Conservation (phyloP, 495 filamentous ascomycete species). For the Xanthoparmelia taractica region DNA sequence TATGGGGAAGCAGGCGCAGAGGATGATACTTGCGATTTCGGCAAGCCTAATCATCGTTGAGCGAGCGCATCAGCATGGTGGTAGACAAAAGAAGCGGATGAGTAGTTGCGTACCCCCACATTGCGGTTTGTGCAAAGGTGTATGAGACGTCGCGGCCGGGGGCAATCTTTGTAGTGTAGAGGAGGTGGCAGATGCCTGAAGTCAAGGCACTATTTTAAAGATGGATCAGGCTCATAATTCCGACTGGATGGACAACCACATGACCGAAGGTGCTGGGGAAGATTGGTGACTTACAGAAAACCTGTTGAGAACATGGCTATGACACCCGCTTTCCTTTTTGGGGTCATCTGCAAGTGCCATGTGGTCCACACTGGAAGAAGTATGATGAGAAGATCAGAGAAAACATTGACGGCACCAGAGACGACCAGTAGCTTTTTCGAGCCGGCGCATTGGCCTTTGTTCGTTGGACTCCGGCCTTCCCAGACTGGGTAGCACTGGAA, state of each 20-base stretch:
- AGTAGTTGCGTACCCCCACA: conserved; percentile 1
- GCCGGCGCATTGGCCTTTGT: conserved; percentile 7
- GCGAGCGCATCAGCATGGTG: not conserved
- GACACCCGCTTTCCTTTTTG: conserved; percentile 9
- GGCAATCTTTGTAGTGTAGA: not conserved
- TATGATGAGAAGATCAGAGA: conserved; percentile 20
- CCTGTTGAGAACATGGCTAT: conserved; percentile 12
- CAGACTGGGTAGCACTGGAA: conserved; percentile 20
- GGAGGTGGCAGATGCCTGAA: conserved; percentile 19
- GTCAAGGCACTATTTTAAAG: conserved; percentile 9
- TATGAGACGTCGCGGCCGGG: conserved; percentile 8
- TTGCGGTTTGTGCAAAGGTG: not conserved
- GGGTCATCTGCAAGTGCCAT: conserved; percentile 21
- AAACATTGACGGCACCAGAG: conserved; percentile 15
- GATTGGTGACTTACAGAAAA: not conserved
- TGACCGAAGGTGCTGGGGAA: no score
- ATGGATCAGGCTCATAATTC: not conserved
- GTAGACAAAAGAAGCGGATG: no score
- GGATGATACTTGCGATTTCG: conserved; percentile 15
- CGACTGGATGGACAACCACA: not conserved
- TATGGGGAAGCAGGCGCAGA: conserved; percentile 18
- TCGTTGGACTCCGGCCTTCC: conserved; percentile 9
- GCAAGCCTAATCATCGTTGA: conserved; percentile 7
- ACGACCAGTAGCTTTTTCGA: not conserved
- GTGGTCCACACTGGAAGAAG: conserved; percentile 19